Evolutionary conservation across 2,329 filamentous ascomycete genomes (phyloP).

Genomic region (Rhytidhysteron rufulum): DNA sequence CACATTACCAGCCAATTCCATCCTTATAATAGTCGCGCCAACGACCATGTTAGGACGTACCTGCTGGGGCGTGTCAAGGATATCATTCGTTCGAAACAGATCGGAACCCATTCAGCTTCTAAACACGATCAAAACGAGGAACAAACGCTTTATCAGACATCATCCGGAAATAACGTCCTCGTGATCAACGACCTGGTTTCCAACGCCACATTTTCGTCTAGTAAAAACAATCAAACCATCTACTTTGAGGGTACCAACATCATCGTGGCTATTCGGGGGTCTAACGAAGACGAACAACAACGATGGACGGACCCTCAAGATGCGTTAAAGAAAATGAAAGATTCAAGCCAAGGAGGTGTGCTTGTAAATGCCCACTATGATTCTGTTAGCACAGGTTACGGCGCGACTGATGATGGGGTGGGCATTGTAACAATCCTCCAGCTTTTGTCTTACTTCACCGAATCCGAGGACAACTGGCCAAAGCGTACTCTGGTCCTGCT

Average conservation of each 20-base stretch:
- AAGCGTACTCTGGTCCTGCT: conserved; percentile 77
- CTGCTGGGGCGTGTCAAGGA: conserved; percentile 66
- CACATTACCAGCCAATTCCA: conserved; percentile 72
- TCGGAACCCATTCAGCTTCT: conserved; percentile 13
- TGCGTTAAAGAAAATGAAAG: conserved; percentile 31
- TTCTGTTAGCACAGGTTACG: conserved; percentile 85
- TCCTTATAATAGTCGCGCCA: conserved; percentile 81
- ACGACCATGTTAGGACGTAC: conserved; percentile 76
- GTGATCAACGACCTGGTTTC: conserved; percentile 76
- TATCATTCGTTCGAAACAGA: conserved; percentile 61
- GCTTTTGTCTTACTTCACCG: conserved; percentile 79
- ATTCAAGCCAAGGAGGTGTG: conserved; percentile 65
- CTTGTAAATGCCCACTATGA: conserved; percentile 95
- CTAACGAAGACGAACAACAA: conserved; percentile 64
- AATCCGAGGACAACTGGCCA: conserved; percentile 63
- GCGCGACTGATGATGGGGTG: conserved; percentile 90
- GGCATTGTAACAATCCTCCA: conserved; percentile 85
- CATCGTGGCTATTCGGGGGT: conserved; percentile 84
- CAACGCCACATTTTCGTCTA: conserved; percentile 68
- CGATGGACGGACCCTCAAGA: conserved; percentile 63
- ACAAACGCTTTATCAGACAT: conserved; percentile 1
- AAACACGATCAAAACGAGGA: conserved; percentile 21
- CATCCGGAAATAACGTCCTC: conserved; percentile 44
- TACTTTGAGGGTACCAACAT: conserved; percentile 95
- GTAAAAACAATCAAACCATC: conserved; percentile 47